Evolutionary conservation across 2,329 filamentous ascomycete species (phyloP).

Genomic region (Alternaria arborescens): DNA sequence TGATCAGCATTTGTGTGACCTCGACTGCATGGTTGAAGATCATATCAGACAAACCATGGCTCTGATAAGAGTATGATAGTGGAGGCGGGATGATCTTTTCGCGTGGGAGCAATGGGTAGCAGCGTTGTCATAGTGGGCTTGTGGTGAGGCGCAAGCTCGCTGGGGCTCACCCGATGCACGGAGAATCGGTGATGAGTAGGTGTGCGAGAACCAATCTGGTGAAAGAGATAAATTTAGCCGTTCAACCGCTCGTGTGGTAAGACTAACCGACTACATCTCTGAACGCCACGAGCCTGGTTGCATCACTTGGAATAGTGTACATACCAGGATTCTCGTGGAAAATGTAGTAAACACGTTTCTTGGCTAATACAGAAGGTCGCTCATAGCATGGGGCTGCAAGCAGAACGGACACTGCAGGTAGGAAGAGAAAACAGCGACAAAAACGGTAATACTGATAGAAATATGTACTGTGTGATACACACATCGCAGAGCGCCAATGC

Average conservation of each 20-base stretch:
- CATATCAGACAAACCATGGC: slow-evolving; percentile 1
- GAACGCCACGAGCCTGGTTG: slow-evolving; percentile 9
- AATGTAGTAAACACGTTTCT: slow-evolving; percentile 36
- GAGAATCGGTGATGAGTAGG: not conserved
- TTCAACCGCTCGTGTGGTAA: slow-evolving; percentile 19
- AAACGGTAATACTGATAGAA: not conserved
- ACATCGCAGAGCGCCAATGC: not conserved
- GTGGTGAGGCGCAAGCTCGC: not conserved
- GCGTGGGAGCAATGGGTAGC: not conserved
- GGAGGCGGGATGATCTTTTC: not conserved
- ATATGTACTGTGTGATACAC: not conserved
- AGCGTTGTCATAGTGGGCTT: slow-evolving; percentile 7
- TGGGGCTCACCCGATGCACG: not conserved
- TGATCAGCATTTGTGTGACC: not conserved
- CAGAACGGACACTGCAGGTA: not conserved
- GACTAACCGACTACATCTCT: slow-evolving; percentile 16
- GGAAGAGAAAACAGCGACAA: not conserved
- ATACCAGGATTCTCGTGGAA: not conserved
- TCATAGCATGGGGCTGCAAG: not conserved
- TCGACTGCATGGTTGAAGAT: not conserved
- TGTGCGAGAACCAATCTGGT: not conserved
- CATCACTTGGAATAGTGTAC: not conserved
- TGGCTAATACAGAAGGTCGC: not conserved
- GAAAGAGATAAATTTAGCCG: not conserved
- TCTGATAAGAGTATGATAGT: not conserved